phyloP scores from a whole-genome alignment of 345 rosid species.

The Populus tremula region DNA sequence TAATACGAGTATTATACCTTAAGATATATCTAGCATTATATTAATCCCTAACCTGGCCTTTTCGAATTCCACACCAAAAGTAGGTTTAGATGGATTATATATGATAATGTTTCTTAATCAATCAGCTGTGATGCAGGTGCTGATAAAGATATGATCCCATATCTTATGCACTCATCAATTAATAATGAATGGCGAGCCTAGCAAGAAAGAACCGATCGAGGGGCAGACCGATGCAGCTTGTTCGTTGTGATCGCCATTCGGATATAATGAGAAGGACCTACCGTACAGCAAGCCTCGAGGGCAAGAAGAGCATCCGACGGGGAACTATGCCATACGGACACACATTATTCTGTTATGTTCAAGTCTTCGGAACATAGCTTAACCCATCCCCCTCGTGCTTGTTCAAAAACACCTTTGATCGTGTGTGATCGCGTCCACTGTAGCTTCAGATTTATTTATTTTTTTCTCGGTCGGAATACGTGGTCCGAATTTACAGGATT shows the following conservation, averaged over 20 bases:
- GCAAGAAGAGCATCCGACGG: too few relatives aligned
- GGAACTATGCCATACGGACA: too few relatives aligned
- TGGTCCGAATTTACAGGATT: too few relatives aligned
- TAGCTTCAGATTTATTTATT: too few relatives aligned
- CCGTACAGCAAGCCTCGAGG: too few relatives aligned
- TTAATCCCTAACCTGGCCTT: neutral
- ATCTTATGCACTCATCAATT: conserved; percentile 9
- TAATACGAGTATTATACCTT: neutral
- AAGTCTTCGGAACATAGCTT: too few relatives aligned
- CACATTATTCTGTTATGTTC: too few relatives aligned
- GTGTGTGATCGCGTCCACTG: too few relatives aligned
- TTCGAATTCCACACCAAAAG: neutral
- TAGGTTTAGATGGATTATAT: neutral
- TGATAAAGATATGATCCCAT: neutral
- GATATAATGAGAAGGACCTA: too few relatives aligned
- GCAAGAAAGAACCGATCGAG: neutral
- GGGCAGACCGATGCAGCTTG: neutral
- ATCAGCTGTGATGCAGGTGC: neutral
- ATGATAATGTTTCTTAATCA: conserved; percentile 18
- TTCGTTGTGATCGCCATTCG: neutral
- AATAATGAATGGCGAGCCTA: conserved; percentile 7
- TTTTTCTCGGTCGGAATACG: too few relatives aligned
- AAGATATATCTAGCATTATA: neutral
- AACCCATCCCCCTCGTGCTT: too few relatives aligned
- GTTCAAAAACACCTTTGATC: too few relatives aligned